These are phyloP conservation scores for Venturiaceae sp. DNA, from an alignment of 2,329 filamentous ascomycete genomes.

Conservation along the genomic window DNA sequence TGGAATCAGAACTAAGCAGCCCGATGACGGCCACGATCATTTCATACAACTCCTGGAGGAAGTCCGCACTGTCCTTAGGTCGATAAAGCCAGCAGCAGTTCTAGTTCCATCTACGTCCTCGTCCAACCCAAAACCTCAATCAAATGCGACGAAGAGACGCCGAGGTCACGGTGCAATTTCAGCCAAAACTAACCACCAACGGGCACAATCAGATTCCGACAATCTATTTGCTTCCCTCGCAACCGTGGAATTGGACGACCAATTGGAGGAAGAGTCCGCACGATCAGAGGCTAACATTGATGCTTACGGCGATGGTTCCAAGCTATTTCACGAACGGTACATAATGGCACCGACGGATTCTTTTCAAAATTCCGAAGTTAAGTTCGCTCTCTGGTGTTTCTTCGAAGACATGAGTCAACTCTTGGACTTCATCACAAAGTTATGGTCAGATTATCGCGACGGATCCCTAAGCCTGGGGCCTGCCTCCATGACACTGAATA, in stretches of 20 bases:
- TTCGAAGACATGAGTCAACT: constrained; percentile 21
- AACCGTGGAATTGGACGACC: not conserved
- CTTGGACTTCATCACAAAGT: constrained; percentile 18
- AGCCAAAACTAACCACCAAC: not conserved
- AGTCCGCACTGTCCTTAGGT: not conserved
- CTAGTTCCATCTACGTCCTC: not conserved
- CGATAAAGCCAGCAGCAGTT: not conserved
- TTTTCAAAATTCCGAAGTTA: not conserved
- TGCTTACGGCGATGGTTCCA: not conserved
- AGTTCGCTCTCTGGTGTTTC: constrained; percentile 11
- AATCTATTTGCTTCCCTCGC: not conserved
- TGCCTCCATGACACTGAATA: constrained; percentile 22
- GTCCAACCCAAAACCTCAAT: not conserved
- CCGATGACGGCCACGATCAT: not conserved
- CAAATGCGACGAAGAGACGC: too few species aligned
- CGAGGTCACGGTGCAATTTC: not conserved
- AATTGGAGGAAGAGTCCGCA: not conserved
- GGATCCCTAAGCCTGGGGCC: constrained; percentile 21
- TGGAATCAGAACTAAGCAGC: too few species aligned
- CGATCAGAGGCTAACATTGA: too few species aligned
- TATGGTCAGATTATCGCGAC: constrained; percentile 22
- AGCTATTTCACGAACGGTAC: not conserved
- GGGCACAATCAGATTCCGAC: not conserved
- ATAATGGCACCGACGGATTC: too few species aligned
- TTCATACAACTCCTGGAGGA: not conserved